Base-by-base conservation (phyloP, 257 asterid genomes). In the Solanum ossicruentum region DNA sequence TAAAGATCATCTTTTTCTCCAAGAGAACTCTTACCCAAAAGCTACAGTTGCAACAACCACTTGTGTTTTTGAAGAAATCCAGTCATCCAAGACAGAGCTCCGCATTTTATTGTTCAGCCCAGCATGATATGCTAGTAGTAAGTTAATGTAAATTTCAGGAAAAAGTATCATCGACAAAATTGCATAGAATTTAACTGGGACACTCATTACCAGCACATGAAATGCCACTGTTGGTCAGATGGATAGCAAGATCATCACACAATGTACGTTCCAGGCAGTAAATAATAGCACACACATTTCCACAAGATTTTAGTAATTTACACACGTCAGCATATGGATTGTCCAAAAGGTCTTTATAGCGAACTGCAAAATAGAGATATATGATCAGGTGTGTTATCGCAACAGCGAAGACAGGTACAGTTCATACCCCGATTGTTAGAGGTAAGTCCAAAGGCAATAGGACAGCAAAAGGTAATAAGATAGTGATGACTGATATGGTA, bases 31-130 rank as follows among this genome's bases (percentile, higher is more conserved):
- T 80, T 91, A 96, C 99, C 99, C 99, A 90, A 96, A 96, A 70
- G 99, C 99, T 83, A 96, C 98, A 52, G 99, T 96, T 71, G 99
- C 99, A 85, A 91, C 99, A 58, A 96, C 94, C 28, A 95, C 97
- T 91, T 96, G 97, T 84, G 92, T 94, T 92, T 93, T 95, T 70
- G 95, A 93, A 77, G 98, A 93, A 88, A 96, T 90, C 99, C 99
- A 96, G 77, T 92, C 90, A 86, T 96, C 98, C 89, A 96, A 89
- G 86, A 93, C 93, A 83, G 97, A 91, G 91, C 93, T 94, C 88
- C 99, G 93, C 88, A 89, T 69, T 89, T 91, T 93, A 89, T 89
- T 92, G 90, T 91, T 91, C 93, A 96, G 87, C 81, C 99, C 99
- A 80, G 99, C 98, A 87, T 96, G 99, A 89, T 96, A 96, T 80